A percentile compares a stretch with the other conserved stretches of the same genome.
phyloP scores from a whole-genome alignment of 352 stramenopile species.

The Pilasporangium apinafurcum region DNA sequence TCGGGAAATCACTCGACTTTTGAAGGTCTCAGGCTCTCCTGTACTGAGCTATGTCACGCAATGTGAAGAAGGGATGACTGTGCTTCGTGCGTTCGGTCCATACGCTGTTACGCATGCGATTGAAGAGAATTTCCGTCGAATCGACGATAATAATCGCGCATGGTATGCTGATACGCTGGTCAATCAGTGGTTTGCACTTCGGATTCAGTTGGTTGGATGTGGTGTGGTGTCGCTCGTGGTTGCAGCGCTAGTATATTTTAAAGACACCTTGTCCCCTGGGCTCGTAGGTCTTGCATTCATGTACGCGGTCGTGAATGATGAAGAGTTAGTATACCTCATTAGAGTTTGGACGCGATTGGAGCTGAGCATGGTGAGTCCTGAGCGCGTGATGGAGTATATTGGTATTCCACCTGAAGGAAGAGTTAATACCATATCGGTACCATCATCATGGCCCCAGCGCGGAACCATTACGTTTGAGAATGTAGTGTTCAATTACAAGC shows the following conservation, averaged over 20 bases:
- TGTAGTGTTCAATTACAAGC: conserved; percentile 12
- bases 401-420: conserved; percentile 16
- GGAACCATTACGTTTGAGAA: conserved; percentile 75
- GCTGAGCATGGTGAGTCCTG: conserved; percentile 48
- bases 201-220: conserved; percentile 43
- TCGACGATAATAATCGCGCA: conserved; percentile 14
- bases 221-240: conserved; percentile 30
- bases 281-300: conserved; percentile 84
- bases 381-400: conserved; percentile 36
- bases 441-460: conserved; percentile 59
- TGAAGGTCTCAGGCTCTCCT: conserved; percentile 21
- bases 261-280: conserved; percentile 32
- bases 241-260: conserved; percentile 23
- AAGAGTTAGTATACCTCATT: conserved; percentile 67
- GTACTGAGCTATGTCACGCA: conserved; percentile 21
- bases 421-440: no score
- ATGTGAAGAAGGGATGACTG: conserved; percentile 32
- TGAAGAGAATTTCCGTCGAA: conserved; percentile 12
- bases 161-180: conserved; percentile 20
- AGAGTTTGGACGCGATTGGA: conserved; percentile 33
- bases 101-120: conserved; percentile 9
- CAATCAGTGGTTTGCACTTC: conserved; percentile 36
- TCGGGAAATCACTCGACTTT: conserved; percentile 22
- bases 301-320: conserved; percentile 81
- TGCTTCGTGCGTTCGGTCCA: conserved; percentile 24